Evolutionary conservation across 176 grass and related monocot species (phyloP), one percentile per base, ranked within the genome.

Genomic region (Zoysia pacifica): DNA sequence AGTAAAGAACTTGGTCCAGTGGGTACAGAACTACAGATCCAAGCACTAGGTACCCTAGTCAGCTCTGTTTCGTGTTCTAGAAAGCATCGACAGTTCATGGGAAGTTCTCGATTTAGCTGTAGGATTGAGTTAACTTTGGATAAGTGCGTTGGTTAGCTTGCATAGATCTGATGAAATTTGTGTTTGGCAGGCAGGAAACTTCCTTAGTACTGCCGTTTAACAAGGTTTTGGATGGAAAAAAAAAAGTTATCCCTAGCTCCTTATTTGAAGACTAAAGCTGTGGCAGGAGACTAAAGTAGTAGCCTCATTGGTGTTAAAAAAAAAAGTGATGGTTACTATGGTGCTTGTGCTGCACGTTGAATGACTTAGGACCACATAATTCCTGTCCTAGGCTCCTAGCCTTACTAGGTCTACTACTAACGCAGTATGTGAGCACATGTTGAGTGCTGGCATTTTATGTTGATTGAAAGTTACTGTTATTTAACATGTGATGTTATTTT

Each of bases 11-110:
- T 49, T 50, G 9, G 36, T 18, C 58, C 11, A 19, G 46, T 51
- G 40, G 28, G 28, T 43, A 62, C 76, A 80, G 53, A 84, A 84
- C 63, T 43, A 62, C 76, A 80, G 53, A 84, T 88, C 63, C 81
- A 69, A 19, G 37, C 10, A 4, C 1, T 15, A 51, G 20, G 0
- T 19, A 39, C 69, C 68, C 50, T 35, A 6, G 2, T 15, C 35
- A 11, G 53, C 3, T 47, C 40, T 16, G 43, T 75, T 88, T 74
- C 45, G 60, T 68, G 14, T 20, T 62, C 41, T 73, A 45, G n/a
- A 62, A 44, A 38, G 67, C 50, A 2, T 52, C 15, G 4, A 44
- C 41, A 73, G 5, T 16, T 47, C 40, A 6, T 40, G 50, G 38
- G 11, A 65, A 59, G 14, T 73, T 82, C 19, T 70, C 28, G 8